Conservation (phyloP, 192 early-diverging fungal species). For the Kickxella alabastrina region DNA sequence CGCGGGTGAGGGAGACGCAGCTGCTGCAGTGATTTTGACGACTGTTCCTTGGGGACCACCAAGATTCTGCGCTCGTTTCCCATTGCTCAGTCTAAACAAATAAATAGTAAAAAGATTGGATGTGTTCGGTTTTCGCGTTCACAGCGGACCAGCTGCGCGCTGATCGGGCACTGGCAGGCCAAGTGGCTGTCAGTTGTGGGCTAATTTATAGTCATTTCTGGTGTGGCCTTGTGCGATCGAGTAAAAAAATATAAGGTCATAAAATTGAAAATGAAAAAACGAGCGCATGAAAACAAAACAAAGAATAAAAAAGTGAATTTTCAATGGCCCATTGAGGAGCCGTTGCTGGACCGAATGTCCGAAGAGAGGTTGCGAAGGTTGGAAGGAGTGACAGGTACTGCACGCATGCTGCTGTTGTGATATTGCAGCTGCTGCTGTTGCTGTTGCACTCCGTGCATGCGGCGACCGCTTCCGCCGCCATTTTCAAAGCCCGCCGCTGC, state of each 20-base stretch:
- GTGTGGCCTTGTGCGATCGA: too few relatives aligned
- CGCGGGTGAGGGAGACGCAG: constrained; percentile 36
- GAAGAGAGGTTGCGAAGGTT: constrained; percentile 38
- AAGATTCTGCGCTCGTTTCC: constrained; percentile 14
- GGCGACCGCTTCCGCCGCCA: not conserved
- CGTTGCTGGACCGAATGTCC: constrained; percentile 29
- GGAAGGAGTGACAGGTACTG: constrained; percentile 39
- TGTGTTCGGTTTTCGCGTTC: too few relatives aligned
- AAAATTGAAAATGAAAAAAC: not conserved
- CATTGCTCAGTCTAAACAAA: too few relatives aligned
- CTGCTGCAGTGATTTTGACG: constrained; percentile 14
- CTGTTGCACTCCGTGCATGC: not conserved
- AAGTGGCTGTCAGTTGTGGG: not conserved
- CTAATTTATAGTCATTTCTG: too few relatives aligned
- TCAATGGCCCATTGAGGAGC: constrained; percentile 17
- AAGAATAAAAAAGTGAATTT: not conserved
- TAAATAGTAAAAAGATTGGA: too few relatives aligned
- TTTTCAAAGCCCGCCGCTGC: too few relatives aligned
- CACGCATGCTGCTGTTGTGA: constrained; percentile 11
- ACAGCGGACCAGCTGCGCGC: too few relatives aligned
- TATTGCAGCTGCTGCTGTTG: not conserved
- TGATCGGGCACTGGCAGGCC: not conserved
- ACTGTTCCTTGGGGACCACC: constrained; percentile 18
- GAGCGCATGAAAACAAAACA: not conserved
- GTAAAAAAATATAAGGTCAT: too few relatives aligned